Evolutionary conservation across 2,329 filamentous ascomycete species (phyloP).

Genomic region (Trichoderma polysporum): DNA sequence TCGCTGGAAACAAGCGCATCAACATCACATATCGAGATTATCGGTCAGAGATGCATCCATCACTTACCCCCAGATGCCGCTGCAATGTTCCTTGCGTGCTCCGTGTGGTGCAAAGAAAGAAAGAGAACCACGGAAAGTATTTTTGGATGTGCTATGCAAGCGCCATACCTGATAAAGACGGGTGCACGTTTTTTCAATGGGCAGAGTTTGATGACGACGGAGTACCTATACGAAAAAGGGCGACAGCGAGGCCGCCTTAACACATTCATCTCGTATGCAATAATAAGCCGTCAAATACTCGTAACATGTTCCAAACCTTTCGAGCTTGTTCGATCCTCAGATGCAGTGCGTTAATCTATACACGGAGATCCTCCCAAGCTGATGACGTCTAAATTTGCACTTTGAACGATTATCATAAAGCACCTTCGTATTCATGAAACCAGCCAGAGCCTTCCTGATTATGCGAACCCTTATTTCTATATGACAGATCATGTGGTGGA

Average conservation of each 20-base stretch:
- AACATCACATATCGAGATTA: constrained; percentile 95
- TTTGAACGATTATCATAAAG: neutral
- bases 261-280: constrained; percentile 36
- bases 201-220: constrained; percentile 85
- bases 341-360: neutral
- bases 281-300: neutral
- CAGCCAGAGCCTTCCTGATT: neutral
- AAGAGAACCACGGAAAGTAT: constrained; percentile 74
- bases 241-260: constrained; percentile 49
- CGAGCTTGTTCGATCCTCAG: neutral
- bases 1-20: constrained; percentile 77
- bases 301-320: neutral
- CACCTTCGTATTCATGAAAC: neutral
- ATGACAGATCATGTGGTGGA: neutral
- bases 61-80: constrained; percentile 71
- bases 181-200: constrained; percentile 81
- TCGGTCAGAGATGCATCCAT: constrained; percentile 72
- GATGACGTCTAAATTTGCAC: neutral
- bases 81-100: constrained; percentile 70
- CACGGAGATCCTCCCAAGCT: neutral
- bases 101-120: constrained; percentile 76
- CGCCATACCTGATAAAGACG: constrained; percentile 65
- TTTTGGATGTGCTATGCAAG: constrained; percentile 92
- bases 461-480: too few relatives aligned
- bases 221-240: constrained; percentile 52